Base-by-base conservation (phyloP, 2,329 filamentous ascomycete genomes). In the Diaporthe sp. region DNA sequence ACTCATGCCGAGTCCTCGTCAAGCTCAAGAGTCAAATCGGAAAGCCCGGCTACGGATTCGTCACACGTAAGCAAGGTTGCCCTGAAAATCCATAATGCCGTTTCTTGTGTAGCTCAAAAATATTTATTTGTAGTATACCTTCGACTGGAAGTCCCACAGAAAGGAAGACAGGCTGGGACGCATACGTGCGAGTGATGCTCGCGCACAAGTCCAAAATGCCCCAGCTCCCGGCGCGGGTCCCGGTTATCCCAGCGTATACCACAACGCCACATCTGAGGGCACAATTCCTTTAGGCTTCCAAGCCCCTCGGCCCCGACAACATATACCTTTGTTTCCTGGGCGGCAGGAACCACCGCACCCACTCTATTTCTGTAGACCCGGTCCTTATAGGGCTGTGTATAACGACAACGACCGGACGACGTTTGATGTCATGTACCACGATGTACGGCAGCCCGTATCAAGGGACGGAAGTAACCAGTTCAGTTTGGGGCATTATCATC, bases 401-500 rank as follows among this genome's bases (percentile, higher is more conserved):
- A 55, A 55, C 25, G 25, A 55, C 12, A 55, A 28, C 6, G 51
- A 55, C 51, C 51, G 51, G n/a, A 17, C 25, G 8, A 28, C 12
- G 4, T 55, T 55, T 5, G 10, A 28, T 13, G 10, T n/a, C 12
- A 53, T 53, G n/a, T 53, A 53, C n/a, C 51, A 53, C 13, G 51
- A 53, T 53, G n/a, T 28, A 28, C 51, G 51, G n/a, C 28, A 53
- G 10, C 51, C 51, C 4, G 0, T 4, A 13, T 28, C 51, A 2
- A 28, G 25, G 12, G 28, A 28, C 6, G 51, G 51, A n/a, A 7
- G 28, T 12, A 9, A 9, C 3, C 51, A 53, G n/a, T 53, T 53
- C 51, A 53, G 51, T 28, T 53, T 53, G n/a, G 51, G 51, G 13
- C n/a, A 53, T 53, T 53, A 28, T 53, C 51, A 53, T 53, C 51